Base-by-base conservation (phyloP, 1,284 basidiomycete genomes). In the Cryptococcus sp. region DNA sequence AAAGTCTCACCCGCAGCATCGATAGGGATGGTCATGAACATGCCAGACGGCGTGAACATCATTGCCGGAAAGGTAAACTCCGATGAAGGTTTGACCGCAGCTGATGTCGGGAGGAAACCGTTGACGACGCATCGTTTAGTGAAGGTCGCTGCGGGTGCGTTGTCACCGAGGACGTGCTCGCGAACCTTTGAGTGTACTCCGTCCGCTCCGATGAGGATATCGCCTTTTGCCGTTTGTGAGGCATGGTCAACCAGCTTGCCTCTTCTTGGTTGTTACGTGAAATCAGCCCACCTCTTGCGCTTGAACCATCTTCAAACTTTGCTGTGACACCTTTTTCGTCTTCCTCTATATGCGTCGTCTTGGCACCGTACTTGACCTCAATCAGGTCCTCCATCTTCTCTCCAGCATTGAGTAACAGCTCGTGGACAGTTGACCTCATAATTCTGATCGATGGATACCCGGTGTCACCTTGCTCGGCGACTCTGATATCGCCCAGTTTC, bases 11-110 rank as follows among this genome's bases (percentile, higher is more conserved):
- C 64, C 3, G 53, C 40, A 19, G 50, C 7, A 46, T 66, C 64
- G 50, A 61, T 62, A 1, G 65, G 67, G 44, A 71, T 60, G 20
- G 57, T 52, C 65, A 68, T 67, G 47, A 70, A 52, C 40, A 65
- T 58, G 10, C 69, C 69, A 15, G 49, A 16, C 4, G 51, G 56
- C 13, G 67, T 65, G 58, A 61, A 64, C 17, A 65, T 34, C 50
- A 67, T 62, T 11, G 61, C 58, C 19, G 69, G 69, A 45, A 67
- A 57, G 6, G 43, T 41, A 56, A 69, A 57, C 5, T 51, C 44
- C 1, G 61, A 22, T 6, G 49, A 48, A 2, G 52, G 52, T n/a
- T 38, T 29, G 40, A 55, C 22, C 5, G 46, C 54, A 11, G 40
- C 19, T 3, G 54, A 46, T 3, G 53, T 23, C 2, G 64, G 61